phyloP scores from a whole-genome alignment of 345 rosid species.

The Conringia planisiliqua region DNA sequence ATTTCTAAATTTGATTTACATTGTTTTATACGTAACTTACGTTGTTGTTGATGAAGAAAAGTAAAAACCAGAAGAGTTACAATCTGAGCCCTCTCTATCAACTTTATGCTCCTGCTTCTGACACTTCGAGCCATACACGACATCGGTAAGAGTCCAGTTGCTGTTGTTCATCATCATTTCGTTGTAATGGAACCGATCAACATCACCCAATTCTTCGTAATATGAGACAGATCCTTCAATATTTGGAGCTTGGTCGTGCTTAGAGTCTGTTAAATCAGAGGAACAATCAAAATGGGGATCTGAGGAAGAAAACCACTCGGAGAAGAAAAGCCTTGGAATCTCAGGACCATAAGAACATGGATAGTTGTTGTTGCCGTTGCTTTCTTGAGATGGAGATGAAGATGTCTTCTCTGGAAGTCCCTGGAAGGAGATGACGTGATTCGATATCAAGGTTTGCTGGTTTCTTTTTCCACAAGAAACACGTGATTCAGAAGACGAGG shows the following conservation, averaged over 20 bases:
- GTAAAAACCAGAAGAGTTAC: conserved; percentile 29
- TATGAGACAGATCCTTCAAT: background rate
- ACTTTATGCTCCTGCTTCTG: conserved; percentile 42
- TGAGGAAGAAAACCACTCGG: conserved; percentile 64
- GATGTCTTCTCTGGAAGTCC: conserved; percentile 22
- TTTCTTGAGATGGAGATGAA: conserved; percentile 26
- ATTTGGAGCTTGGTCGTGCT: conserved; percentile 25
- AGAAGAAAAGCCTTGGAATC: conserved; percentile 58
- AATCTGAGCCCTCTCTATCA: conserved; percentile 23
- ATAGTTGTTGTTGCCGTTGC: conserved; percentile 1
- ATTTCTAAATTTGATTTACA: conserved; percentile 1
- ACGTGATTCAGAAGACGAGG: conserved; percentile 21
- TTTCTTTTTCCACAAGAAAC: conserved; percentile 28
- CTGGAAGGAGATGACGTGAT: conserved; percentile 29
- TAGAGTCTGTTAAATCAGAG: conserved; percentile 20
- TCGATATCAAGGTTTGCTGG: conserved; percentile 25
- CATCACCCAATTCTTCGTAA: conserved; percentile 3
- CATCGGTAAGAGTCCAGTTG: conserved; percentile 37
- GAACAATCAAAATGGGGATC: conserved; percentile 14
- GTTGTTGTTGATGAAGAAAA: conserved; percentile 37
- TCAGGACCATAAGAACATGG: background rate
- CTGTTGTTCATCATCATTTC: conserved; percentile 14
- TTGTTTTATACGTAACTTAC: conserved; percentile 37
- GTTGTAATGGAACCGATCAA: conserved; percentile 14
- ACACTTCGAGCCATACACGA: conserved; percentile 42